Evolutionary conservation across 2,329 filamentous ascomycete genomes (phyloP).

Genomic region (Leptodontidium sp.): DNA sequence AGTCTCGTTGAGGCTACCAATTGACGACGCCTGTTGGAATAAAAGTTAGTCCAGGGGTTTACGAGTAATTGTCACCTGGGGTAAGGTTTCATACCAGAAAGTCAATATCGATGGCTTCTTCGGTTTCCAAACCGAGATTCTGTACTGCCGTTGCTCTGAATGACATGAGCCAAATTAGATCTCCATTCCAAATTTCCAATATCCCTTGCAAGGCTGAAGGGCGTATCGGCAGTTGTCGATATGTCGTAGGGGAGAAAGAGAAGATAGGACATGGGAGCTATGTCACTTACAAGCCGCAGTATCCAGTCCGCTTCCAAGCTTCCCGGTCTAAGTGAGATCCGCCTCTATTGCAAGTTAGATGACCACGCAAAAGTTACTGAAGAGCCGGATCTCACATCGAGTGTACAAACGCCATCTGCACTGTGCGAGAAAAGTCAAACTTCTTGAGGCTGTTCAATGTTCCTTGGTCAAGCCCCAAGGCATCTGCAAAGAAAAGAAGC

Average conservation of each 20-base stretch:
- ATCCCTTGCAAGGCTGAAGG: neutral
- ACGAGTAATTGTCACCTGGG: constrained; percentile 10
- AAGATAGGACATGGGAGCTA: neutral
- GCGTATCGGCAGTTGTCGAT: neutral
- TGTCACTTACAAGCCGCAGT: constrained; percentile 66
- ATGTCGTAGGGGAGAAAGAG: neutral
- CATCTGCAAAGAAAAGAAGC: constrained; percentile 73
- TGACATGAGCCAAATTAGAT: neutral
- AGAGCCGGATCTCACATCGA: constrained; percentile 68
- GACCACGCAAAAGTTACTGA: neutral
- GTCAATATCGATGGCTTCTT: constrained; percentile 70
- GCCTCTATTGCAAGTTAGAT: constrained; percentile 52
- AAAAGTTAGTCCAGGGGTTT: constrained; percentile 24
- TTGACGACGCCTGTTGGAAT: constrained; percentile 71
- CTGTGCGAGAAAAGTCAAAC: constrained; percentile 84
- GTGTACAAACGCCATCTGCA: constrained; percentile 80
- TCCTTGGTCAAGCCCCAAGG: constrained; percentile 69
- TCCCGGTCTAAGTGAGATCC: constrained; percentile 60
- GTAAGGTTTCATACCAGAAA: constrained; percentile 64
- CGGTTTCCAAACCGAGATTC: constrained; percentile 66
- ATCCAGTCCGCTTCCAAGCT: constrained; percentile 66
- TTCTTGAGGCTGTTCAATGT: constrained; percentile 73
- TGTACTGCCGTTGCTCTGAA: constrained; percentile 64
- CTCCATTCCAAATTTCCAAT: neutral
- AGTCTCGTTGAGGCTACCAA: constrained; percentile 76